Evolutionary conservation across 495 filamentous ascomycete genomes (phyloP).

Genomic region (Xylaria longipes): DNA sequence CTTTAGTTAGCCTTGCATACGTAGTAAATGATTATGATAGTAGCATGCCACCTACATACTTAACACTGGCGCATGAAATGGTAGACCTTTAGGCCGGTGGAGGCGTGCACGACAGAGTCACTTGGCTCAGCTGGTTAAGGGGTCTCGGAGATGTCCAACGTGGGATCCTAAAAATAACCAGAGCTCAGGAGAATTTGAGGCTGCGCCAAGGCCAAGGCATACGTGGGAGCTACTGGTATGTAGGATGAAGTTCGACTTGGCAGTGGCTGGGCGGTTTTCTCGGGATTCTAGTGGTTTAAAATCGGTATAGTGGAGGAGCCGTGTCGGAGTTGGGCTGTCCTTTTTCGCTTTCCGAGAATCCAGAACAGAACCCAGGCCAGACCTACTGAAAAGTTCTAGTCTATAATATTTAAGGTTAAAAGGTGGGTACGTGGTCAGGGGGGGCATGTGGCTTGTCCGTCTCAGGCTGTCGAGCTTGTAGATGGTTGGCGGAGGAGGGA

Average conservation of each 20-base stretch:
- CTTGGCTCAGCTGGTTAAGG: background rate
- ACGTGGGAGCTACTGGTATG: no score
- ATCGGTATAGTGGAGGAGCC: background rate
- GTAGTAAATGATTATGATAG: background rate
- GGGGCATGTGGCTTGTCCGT: background rate
- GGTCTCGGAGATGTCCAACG: constrained; percentile 4
- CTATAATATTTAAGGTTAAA: constrained; percentile 23
- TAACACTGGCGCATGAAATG: background rate
- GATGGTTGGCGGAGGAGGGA: background rate
- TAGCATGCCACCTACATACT: background rate
- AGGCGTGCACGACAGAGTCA: background rate
- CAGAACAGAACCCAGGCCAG: no score
- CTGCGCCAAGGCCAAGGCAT: no score
- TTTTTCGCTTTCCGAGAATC: background rate
- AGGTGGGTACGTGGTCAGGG: background rate
- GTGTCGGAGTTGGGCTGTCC: background rate
- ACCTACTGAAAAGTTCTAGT: background rate
- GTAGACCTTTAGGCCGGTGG: background rate
- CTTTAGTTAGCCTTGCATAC: background rate
- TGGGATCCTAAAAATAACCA: constrained; percentile 7
- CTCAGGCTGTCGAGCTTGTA: background rate
- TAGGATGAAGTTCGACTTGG: no score
- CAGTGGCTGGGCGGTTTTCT: background rate
- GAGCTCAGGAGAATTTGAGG: no score
- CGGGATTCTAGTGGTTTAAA: background rate